A percentile compares a stretch with the other conserved stretches of the same genome.
phyloP scores from a whole-genome alignment of 169 alveolate genomes.

The Cryptosporidium viatorum region DNA sequence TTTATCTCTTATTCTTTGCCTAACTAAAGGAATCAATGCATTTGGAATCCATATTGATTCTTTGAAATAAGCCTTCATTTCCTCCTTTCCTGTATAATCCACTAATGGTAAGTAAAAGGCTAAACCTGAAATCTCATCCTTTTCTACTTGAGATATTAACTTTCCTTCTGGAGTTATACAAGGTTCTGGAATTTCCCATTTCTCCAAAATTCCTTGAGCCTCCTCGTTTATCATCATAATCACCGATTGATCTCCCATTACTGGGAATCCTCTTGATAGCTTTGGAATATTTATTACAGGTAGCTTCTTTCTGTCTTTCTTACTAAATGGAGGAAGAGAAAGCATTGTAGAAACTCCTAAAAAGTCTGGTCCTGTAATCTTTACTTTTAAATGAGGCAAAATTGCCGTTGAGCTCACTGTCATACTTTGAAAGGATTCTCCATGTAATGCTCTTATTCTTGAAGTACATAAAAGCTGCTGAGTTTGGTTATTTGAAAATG shows the following conservation, averaged over 20 bases:
- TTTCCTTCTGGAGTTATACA: conserved; percentile 71
- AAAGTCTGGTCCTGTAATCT: conserved; percentile 62
- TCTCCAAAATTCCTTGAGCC: conserved; percentile 15
- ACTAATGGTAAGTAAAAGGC: conserved; percentile 12
- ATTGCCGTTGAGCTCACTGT: conserved; percentile 60
- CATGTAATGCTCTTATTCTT: conserved; percentile 51
- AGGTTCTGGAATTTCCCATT: conserved; percentile 74
- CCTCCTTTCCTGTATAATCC: conserved; percentile 53
- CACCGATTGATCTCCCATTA: conserved; percentile 65
- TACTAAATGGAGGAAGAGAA: conserved; percentile 61
- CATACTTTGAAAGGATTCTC: conserved; percentile 62
- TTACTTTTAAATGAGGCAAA: conserved; percentile 55
- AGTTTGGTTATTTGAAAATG: conserved; percentile 22
- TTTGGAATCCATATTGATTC: conserved; percentile 74
- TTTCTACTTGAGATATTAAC: conserved; percentile 18
- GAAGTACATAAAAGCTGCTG: conserved; percentile 39
- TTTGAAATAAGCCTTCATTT: conserved; percentile 58
- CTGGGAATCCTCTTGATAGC: conserved; percentile 57
- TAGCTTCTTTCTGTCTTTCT: conserved; percentile 24
- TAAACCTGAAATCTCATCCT: conserved; percentile 12
- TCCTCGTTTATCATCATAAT: conserved; percentile 66
- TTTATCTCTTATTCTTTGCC: conserved; percentile 17
- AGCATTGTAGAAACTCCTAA: conserved; percentile 68
- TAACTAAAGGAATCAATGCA: conserved; percentile 38
- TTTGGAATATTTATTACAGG: conserved; percentile 64